Base-by-base conservation (phyloP, 1,284 basidiomycete species). In the Leccinum subspadiceum region DNA sequence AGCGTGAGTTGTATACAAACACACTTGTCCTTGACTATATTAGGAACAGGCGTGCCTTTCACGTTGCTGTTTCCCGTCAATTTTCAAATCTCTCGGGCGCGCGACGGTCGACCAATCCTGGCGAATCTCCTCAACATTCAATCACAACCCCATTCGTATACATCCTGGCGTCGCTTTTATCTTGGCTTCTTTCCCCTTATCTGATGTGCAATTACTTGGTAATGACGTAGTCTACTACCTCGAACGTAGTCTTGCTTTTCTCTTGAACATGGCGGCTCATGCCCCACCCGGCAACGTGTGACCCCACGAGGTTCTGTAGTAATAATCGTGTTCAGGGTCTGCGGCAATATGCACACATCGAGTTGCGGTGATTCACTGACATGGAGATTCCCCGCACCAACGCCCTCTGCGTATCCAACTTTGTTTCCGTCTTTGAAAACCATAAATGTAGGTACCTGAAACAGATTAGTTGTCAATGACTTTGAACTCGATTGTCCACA, bases 381-480 rank as follows among this genome's bases (percentile, higher is more conserved):
- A 52, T 68, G 60, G 39, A 73, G 54, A 60, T 67, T 70, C 53
- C 60, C 61, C 33, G 65, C 67, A 56, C 70, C 71, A 56, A 70
- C 62, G 2, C 71, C 69, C 44, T 62, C 70, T 12, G 68, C 60
- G 39, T 53, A 59, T 31, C 71, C 70, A 41, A 70, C 46, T 58
- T 54, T 68, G 61, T 65, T 60, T 29, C 71, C 69, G n/a, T 70
- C 66, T 54, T 73, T 73, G 56, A 69, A 70, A 0, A 70, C 66
- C 68, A 73, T 70, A 20, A 69, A 61, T 1, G 71, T 72, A 8
- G 69, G 70, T 12, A 72, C 57, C 70, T 50, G 8, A 17, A 8
- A 50, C 29, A n/a, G 15, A 57, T 57, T 1, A 12, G 41, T 5
- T 15, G n/a, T 3, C 3, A n/a, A 33, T 7, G 22, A 22, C 31